phyloP scores from a whole-genome alignment of 768 basidiomycete genomes.

The Russula dissimulans region DNA sequence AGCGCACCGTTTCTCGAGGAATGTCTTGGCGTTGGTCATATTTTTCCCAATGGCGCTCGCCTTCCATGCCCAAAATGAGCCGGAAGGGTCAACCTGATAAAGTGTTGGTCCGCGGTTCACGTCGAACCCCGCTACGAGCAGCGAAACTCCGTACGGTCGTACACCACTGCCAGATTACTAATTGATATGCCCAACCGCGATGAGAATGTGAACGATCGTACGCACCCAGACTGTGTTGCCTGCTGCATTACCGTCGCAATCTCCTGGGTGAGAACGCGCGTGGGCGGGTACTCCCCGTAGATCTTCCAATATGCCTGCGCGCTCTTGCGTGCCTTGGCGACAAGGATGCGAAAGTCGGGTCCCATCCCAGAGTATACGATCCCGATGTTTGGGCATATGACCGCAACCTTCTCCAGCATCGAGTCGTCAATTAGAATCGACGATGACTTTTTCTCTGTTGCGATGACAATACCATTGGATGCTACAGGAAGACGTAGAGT shows the following conservation, averaged over 20 bases:
- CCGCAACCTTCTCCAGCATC: conserved; percentile 94
- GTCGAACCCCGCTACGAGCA: conserved; percentile 97
- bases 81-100: conserved; percentile 98
- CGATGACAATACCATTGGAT: conserved; percentile 98
- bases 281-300: conserved; percentile 96
- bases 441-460: conserved; percentile 98
- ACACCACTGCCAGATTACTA: conserved; percentile 61
- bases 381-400: conserved; percentile 97
- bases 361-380: conserved; percentile 99
- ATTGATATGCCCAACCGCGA: not conserved
- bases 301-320: conserved; percentile 99
- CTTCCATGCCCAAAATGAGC: conserved; percentile 99
- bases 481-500: conserved; percentile 39
- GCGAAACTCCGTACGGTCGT: conserved; percentile 95
- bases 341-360: conserved; percentile 92
- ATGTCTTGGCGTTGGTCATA: conserved; percentile 99
- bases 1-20: conserved; percentile 90
- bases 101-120: conserved; percentile 88
- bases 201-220: conserved; percentile 4
- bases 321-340: conserved; percentile 91
- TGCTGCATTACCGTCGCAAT: conserved; percentile 98
- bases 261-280: conserved; percentile 92
- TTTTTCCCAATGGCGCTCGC: conserved; percentile 99
- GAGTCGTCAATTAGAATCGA: conserved; percentile 97
- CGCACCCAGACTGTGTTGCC: conserved; percentile 96